Conservation (phyloP, 805 yeast genomes). For the Teunomyces cretensis region DNA sequence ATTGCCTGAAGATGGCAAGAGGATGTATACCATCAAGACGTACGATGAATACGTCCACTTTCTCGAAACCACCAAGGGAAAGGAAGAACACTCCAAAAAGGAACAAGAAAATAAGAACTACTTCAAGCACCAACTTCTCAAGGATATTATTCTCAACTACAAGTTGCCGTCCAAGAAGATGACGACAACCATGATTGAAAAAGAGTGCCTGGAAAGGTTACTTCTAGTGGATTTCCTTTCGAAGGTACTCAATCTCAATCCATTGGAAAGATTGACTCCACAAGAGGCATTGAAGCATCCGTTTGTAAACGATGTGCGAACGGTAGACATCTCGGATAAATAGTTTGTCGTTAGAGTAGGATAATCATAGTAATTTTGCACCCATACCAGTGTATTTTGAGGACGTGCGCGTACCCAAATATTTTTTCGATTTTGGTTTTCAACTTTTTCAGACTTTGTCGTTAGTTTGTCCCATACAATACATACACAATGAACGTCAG, state of each 20-base stretch:
- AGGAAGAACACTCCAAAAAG: constrained; percentile 30
- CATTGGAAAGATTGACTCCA: constrained; percentile 94
- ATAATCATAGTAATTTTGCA: background rate
- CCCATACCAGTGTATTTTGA: background rate
- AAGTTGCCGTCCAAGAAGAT: constrained; percentile 61
- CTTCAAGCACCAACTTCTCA: constrained; percentile 61
- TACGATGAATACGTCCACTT: constrained; percentile 37
- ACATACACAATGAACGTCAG: constrained; percentile 69
- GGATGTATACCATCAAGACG: constrained; percentile 31
- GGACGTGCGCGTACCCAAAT: constrained; percentile 1
- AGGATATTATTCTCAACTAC: constrained; percentile 76
- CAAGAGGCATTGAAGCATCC: constrained; percentile 94
- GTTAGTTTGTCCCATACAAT: background rate
- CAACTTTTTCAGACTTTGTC: constrained; percentile 1
- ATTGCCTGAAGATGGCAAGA: constrained; percentile 20
- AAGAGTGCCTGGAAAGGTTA: constrained; percentile 70
- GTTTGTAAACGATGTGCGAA: constrained; percentile 53
- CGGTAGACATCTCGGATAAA: constrained; percentile 3
- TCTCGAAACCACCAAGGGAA: constrained; percentile 23
- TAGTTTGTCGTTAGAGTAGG: background rate
- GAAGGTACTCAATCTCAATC: constrained; percentile 80
- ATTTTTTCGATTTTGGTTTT: background rate
- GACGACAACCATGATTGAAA: constrained; percentile 55
- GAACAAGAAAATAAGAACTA: constrained; percentile 87
- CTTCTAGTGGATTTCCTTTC: constrained; percentile 73